Conservation (phyloP, 352 stramenopile species). For the Peronospora destructor region DNA sequence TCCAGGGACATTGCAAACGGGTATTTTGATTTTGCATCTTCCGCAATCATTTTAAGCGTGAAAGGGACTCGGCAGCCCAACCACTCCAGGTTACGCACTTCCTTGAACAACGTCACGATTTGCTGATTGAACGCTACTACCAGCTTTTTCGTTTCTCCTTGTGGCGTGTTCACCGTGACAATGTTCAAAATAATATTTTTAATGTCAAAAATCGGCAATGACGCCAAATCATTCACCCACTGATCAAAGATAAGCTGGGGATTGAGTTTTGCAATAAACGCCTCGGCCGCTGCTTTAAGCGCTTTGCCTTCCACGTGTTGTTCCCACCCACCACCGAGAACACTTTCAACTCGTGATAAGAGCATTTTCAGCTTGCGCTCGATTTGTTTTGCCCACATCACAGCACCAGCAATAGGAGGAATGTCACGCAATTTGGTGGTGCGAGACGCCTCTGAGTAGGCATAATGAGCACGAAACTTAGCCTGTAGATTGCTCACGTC, state of each 20-base stretch:
- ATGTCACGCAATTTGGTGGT: slow-evolving; percentile 95
- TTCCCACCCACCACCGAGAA: slow-evolving; percentile 95
- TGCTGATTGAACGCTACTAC: slow-evolving; percentile 95
- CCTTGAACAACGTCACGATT: slow-evolving; percentile 97
- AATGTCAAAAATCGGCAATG: slow-evolving; percentile 87
- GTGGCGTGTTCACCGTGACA: slow-evolving; percentile 66
- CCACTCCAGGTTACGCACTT: slow-evolving; percentile 98
- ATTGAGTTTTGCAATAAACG: slow-evolving; percentile 84
- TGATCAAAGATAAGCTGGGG: slow-evolving; percentile 91
- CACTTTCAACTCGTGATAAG: slow-evolving; percentile 93
- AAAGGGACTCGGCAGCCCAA: slow-evolving; percentile 95
- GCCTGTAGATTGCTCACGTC: slow-evolving; percentile 95
- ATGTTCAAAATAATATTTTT: slow-evolving; percentile 90
- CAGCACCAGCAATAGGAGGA: slow-evolving; percentile 94
- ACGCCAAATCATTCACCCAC: slow-evolving; percentile 91
- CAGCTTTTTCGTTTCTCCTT: slow-evolving; percentile 72
- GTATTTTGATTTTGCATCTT: slow-evolving; percentile 96
- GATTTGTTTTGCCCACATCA: slow-evolving; percentile 99
- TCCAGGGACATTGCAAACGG: slow-evolving; percentile 96
- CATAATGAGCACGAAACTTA: slow-evolving; percentile 93
- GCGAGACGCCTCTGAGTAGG: slow-evolving; percentile 91
- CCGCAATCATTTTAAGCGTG: slow-evolving; percentile 91
- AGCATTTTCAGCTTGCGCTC: slow-evolving; percentile 97
- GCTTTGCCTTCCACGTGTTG: slow-evolving; percentile 95
- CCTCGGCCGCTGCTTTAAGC: slow-evolving; percentile 88